Base-by-base conservation (phyloP, 768 basidiomycete species). In the Kwoniella europaea region DNA sequence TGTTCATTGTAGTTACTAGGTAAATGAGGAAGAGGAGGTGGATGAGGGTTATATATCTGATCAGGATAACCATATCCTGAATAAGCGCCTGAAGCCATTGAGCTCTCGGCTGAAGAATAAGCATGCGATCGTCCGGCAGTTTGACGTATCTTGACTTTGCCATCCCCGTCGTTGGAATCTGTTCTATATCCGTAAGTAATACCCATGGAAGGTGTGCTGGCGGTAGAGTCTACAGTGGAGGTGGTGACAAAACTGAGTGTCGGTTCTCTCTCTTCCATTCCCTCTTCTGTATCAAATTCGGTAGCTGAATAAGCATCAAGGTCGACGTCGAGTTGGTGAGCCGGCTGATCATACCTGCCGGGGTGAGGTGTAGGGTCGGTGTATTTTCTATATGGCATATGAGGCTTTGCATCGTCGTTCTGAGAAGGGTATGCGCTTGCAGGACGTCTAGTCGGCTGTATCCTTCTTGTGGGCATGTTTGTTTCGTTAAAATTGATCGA, bases 21-120 rank as follows among this genome's bases (percentile, higher is more conserved):
- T 10, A 74, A 22, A 27, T 61, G 62, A 10, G 79, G 79, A 5
- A 81, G 65, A 50, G 79, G 79, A 15, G 79, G 79, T 12, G 79
- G 76, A 63, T 76, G 73, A 55, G 79, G 71, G 43, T 74, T 73
- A 60, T 76, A 76, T 15, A 71, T 20, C 24, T 72, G 63, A 50
- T 77, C 74, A 13, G 71, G 56, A 70, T 75, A 75, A 6, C 52
- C 71, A 63, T 75, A 74, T 35, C 71, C 72, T 10, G 71, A 76
- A 59, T 75, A 78, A 3, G 77, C 73, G 13, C 81, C 74, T 15
- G 77, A 77, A 3, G 74, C 76, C 70, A 74, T 76, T 35, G 72
- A 74, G 10, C 74, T 76, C 57, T 79, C 77, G 12, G 79, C 76
- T 4, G 73, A 78, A 2, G 76, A 79, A 65, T 76, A 76, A 24